A percentile compares a stretch with the other conserved stretches of the same genome.
These are phyloP conservation scores for Ceratocystiopsis brevicomis DNA, from an alignment of 2,329 filamentous ascomycete genomes.

Conservation along the genomic window DNA sequence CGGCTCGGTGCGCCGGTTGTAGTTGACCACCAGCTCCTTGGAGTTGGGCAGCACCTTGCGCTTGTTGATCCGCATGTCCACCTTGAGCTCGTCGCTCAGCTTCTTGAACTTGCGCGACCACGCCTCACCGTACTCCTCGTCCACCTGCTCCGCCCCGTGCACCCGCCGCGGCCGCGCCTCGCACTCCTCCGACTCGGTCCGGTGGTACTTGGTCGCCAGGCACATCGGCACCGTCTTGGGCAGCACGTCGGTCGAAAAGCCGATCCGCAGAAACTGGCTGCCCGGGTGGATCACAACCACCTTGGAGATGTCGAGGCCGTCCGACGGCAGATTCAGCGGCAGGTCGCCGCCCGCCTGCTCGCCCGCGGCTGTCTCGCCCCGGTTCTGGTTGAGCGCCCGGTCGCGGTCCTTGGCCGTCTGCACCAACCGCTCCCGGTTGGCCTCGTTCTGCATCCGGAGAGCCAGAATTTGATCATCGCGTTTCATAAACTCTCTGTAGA, in stretches of 20 bases:
- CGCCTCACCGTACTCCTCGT: constrained; percentile 79
- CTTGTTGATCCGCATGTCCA: constrained; percentile 84
- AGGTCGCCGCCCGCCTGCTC: constrained; percentile 37
- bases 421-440: constrained; percentile 63
- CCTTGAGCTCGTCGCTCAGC: constrained; percentile 72
- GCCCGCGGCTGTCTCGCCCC: constrained; percentile 41
- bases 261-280: constrained; percentile 87
- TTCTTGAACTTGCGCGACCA: constrained; percentile 55
- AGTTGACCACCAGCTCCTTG: constrained; percentile 87
- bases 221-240: constrained; percentile 91
- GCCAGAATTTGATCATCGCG: constrained; percentile 91
- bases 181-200: constrained; percentile 69
- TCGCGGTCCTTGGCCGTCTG: constrained; percentile 78
- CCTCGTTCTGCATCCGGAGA: constrained; percentile 72
- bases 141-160: constrained; percentile 39
- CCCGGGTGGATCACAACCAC: constrained; percentile 90
- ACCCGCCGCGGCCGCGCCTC: constrained; percentile 59
- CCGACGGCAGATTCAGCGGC: constrained; percentile 29
- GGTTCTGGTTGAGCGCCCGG: constrained; percentile 56
- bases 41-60: constrained; percentile 92
- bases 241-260: constrained; percentile 84
- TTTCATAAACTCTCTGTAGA: constrained; percentile 77
- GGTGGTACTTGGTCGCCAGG: constrained; percentile 58
- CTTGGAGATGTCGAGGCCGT: constrained; percentile 60
- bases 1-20: constrained; percentile 66